Percentiles rank a stretch among this genome's conserved stretches.
Evolutionary conservation across 805 yeast genomes (phyloP).

Genomic region (Pichia rugopelliculosa): DNA sequence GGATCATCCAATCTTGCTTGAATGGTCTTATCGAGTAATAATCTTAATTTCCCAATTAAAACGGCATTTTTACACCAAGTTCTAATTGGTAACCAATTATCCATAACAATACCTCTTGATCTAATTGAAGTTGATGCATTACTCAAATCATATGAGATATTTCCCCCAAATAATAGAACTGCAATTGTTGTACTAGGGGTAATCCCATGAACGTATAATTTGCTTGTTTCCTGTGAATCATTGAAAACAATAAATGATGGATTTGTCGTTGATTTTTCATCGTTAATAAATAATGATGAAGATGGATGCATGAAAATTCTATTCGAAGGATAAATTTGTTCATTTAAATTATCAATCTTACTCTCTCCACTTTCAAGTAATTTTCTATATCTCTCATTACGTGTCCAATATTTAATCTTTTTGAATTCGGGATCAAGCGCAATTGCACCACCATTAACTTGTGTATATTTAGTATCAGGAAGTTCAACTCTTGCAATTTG

Average conservation of each 20-base stretch:
- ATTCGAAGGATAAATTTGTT: constrained; percentile 42
- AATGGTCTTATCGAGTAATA: constrained; percentile 59
- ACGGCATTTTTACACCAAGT: constrained; percentile 96
- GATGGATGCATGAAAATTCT: constrained; percentile 86
- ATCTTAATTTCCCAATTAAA: constrained; percentile 61
- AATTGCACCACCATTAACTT: constrained; percentile 69
- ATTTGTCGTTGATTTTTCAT: constrained; percentile 20
- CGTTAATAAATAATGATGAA: constrained; percentile 52
- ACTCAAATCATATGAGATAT: constrained; percentile 49
- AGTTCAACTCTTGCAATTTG: constrained; percentile 71
- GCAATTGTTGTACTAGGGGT: constrained; percentile 76
- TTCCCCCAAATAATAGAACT: constrained; percentile 76
- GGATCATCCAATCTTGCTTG: constrained; percentile 41
- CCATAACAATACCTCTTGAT: constrained; percentile 80
- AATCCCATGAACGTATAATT: constrained; percentile 61
- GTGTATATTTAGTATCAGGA: constrained; percentile 72
- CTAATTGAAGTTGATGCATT: constrained; percentile 35
- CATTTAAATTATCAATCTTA: constrained; percentile 9
- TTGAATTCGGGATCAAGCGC: constrained; percentile 81
- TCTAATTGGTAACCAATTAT: constrained; percentile 81
- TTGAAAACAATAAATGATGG: constrained; percentile 53
- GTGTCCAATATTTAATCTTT: constrained; percentile 63
- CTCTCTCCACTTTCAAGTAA: constrained; percentile 8
- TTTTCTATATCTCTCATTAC: constrained; percentile 47
- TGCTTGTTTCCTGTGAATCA: constrained; percentile 52